Conservation (phyloP, 1,139 yeast genomes). For the Saccharomyces hybrid region DNA sequence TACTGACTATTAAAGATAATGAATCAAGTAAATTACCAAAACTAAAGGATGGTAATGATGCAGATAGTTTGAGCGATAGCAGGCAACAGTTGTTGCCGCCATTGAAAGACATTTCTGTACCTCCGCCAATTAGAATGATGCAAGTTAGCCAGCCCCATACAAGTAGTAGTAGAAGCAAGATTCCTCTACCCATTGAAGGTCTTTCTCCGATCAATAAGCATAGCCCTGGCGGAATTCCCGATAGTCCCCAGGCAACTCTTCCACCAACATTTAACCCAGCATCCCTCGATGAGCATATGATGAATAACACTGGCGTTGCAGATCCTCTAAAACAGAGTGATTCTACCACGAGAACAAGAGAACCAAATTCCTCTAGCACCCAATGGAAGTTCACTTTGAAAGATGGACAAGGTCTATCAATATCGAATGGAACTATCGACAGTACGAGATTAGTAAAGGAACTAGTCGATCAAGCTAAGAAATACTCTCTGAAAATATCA, state of each 20-base stretch:
- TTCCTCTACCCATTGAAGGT: constrained; percentile 5
- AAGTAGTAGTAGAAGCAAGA: constrained; percentile 2
- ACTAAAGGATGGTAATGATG: background rate
- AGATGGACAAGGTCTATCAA: constrained; percentile 32
- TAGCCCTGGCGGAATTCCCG: background rate
- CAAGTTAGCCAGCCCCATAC: constrained; percentile 2
- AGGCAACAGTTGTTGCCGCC: constrained; percentile 4
- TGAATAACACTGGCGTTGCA: background rate
- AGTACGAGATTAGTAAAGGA: constrained; percentile 49
- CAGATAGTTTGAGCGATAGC: background rate
- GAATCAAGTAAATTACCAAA: background rate
- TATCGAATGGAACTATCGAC: constrained; percentile 43
- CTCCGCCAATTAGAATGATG: constrained; percentile 2
- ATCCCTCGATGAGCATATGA: constrained; percentile 1
- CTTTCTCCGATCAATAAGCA: background rate
- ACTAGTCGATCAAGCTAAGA: constrained; percentile 55
- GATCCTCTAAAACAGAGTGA: background rate
- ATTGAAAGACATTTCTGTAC: constrained; percentile 3
- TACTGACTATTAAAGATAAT: background rate
- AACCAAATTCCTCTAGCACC: constrained; percentile 19
- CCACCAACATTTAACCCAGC: background rate
- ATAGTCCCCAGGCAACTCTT: background rate
- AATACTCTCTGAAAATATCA: constrained; percentile 52
- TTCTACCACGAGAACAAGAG: background rate
- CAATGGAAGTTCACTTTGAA: constrained; percentile 39